Base-by-base conservation (phyloP, 495 filamentous ascomycete genomes). In the Choiromyces venosus region DNA sequence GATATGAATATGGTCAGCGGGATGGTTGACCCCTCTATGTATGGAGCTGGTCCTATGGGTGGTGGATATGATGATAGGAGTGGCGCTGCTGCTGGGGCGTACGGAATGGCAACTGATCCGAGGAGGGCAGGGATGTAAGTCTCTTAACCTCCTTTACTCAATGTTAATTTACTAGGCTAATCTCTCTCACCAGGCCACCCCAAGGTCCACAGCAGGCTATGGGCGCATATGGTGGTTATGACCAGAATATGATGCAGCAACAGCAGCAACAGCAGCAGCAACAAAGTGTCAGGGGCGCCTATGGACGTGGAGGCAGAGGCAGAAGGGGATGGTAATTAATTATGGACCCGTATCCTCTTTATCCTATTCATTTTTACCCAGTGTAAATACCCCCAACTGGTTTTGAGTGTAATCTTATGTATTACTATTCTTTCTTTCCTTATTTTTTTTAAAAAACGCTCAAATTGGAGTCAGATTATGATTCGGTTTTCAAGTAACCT, bases 21-120 rank as follows among this genome's bases (percentile, higher is more conserved):
- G 76, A 93, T 96, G 90, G 93, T 93, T 85, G 86, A 89, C 25
- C 86, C 87, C 40, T 93, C 93, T n/a, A 87, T 95, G 81, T 92
- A 97, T 82, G 90, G 90, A 14, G 80, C 92, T 96, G 89, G 91
- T 92, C 75, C 88, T 87, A 37, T 80, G 79, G 52, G 76, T 80
- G 65, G 84, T 83, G 84, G 79, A 76, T 37, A 83, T 82, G 73
- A 88, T 87, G 87, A 88, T 82, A 78, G 82, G 83, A 0, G 83
- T 81, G 37, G 85, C 85, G 85, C 84, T 84, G 72, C 52, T 79
- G 82, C 69, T 40, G 79, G 14, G 82, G 79, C 39, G 3, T 84
- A 84, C 38, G 81, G 73, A 33, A 83, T 79, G 25, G 79, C 81
- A 5, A 80, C 69, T 61, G 78, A 69, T 65, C 74, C 42, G 84